A percentile compares a stretch with the other conserved stretches of the same genome.
Conservation (phyloP, 2,329 filamentous ascomycete genomes). For the Fusarium pilosicola region DNA sequence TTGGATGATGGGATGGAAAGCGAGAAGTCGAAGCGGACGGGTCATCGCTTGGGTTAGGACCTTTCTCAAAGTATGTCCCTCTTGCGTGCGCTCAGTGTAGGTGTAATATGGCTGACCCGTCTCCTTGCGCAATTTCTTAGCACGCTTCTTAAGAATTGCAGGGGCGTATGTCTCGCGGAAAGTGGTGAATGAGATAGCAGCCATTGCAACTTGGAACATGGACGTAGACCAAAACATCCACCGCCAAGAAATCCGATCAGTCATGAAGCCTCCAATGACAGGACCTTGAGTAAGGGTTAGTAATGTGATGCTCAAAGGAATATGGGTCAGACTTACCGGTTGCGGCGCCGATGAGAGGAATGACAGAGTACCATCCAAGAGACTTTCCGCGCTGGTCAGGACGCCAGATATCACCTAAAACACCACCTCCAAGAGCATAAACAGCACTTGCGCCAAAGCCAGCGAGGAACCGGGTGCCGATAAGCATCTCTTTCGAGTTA, state of each 20-base stretch:
- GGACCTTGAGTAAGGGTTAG: conserved; percentile 39
- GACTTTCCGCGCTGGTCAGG: conserved; percentile 57
- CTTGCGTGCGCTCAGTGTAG: conserved; percentile 50
- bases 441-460: conserved; percentile 60
- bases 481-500: conserved; percentile 51
- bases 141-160: conserved; percentile 49
- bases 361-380: conserved; percentile 50
- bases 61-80: conserved; percentile 39
- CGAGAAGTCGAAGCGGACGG: conserved; percentile 66
- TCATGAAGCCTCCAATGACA: conserved; percentile 54
- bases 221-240: conserved; percentile 60
- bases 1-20: conserved; percentile 69
- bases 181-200: conserved; percentile 45
- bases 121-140: conserved; percentile 46
- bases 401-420: conserved; percentile 58
- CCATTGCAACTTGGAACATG: conserved; percentile 53
- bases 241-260: conserved; percentile 51
- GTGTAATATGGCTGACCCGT: conserved; percentile 49
- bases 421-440: conserved; percentile 58
- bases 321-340: conserved; percentile 41
- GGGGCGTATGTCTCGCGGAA: conserved; percentile 54
- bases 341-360: conserved; percentile 53
- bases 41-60: conserved; percentile 53
- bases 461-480: conserved; percentile 57
- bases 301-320: fast-evolving